Base-by-base conservation (phyloP, 345 rosid species). In the Mallotus nudiflorus region DNA sequence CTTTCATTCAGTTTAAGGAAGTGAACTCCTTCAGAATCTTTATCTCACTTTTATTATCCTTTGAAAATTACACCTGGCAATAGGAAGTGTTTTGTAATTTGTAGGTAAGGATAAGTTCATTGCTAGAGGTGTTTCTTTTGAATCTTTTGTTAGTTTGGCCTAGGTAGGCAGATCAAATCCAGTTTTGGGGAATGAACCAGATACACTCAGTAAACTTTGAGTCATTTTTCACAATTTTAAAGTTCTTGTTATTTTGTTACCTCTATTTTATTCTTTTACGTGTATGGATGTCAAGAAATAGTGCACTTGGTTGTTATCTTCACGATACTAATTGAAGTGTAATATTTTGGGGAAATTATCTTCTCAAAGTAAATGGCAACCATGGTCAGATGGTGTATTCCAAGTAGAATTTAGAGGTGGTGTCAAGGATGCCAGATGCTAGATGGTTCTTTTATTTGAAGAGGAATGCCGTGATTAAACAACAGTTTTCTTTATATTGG, bases 401-500 rank as follows among this genome's bases (percentile, higher is more conserved):
- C n/a, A n/a, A n/a, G n/a, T n/a, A n/a, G n/a, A n/a, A n/a, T n/a
- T n/a, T n/a, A n/a, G 9, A 39, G 42, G 6, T 39, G 42, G 42
- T 39, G 42, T 39, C 42, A 39, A 39, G 4, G 42, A 39, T 4
- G 42, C 42, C 10, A 28, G 59, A 56, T 35, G 29, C 61, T 62
- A 40, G 54, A 50, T 53, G 0, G 5, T 10, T 25, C 3, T 24
- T 61, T 52, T 56, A 44, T 53, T 39, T 72, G 33, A 44, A 42
- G 42, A 39, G 46, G 14, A 42, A 54, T 39, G 13, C 4, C 50
- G 33, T 20, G 35, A 40, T 60, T 28, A 35, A 65, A n/a, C 62
- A 49, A 65, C 29, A 18, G 7, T 67, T 33, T 72, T 54, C 31
- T 25, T 66, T 70, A 44, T 76, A 62, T 33, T 75, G 50, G 49